Evolutionary conservation across 179 eudicot species (phyloP), one percentile per base, ranked within the genome.

Genomic region (Gypsophila paniculata): DNA sequence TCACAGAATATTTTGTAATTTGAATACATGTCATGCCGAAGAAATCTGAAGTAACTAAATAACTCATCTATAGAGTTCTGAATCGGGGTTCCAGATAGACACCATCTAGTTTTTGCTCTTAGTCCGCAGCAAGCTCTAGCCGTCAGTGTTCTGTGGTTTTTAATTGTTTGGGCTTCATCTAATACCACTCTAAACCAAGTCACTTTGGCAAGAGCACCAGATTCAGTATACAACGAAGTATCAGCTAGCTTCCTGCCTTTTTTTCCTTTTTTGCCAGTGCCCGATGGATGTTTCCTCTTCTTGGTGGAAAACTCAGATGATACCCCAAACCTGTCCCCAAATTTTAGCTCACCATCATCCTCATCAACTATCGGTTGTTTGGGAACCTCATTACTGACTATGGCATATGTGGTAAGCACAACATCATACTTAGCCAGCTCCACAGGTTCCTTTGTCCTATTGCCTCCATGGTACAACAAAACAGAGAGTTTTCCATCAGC

Each of bases 121-220:
- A 95, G 88, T 71, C 99, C 96, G 78, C 96, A 95, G 81, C 99
- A 95, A 17, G 99, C 91, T 85, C 96, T 85, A 79, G 99, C 95
- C 32, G 90, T 87, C 80, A 80, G 96, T 36, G 99, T 95, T 82
- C 97, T 90, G 78, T 90, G 95, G 75, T 95, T 95, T 58, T 95
- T 95, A 58, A 92, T 95, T 18, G 96, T 92, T 80, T 95, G 99
- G 42, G 99, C 97, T 86, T 95, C 99, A 85, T 95, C 99, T 66
- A 95, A 73, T 68, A 95, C 91, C 79, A 95, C 98, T 77, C 99
- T 85, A 54, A 86, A 85, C 98, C 99, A 95, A 76, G 76, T 79
- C 68, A 90, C 97, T 74, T 73, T 92, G 26, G 95, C 91, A 86
- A 95, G 89, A 55, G 99, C 65, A 58, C 97, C 97, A 78, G 84